Base-by-base conservation (phyloP, 768 basidiomycete genomes). In the Macrocybe gigantea region DNA sequence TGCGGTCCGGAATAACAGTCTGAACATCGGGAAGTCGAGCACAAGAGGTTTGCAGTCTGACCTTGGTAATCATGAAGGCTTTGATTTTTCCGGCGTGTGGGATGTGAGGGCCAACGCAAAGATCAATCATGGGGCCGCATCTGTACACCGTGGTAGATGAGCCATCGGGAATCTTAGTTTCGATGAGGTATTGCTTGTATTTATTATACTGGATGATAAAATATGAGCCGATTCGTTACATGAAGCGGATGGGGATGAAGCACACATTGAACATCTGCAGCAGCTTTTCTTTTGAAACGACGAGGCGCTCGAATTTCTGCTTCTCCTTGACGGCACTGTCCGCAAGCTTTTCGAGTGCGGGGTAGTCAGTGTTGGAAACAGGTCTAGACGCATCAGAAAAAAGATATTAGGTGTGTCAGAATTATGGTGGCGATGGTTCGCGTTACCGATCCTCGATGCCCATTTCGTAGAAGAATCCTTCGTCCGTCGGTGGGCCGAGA, bases 401-500 rank as follows among this genome's bases (percentile, higher is more conserved):
- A 40, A 46, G 29, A 55, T 11, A 33, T 49, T 13, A 8, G 32
- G 11, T 13, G 13, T 7, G 31, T 37, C 11, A 14, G 3, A 8
- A 42, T 38, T 22, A 8, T 31, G 5, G 12, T 5, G 11, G 13
- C n/a, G 10, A 51, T 66, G 22, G 22, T 22, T 22, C 22, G 22
- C 22, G 22, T 22, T 47, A 85, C 86, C 88, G 72, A 50, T 92
- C 85, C 34, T 83, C 72, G 55, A 93, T 92, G 11, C 82, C 83
- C 96, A 99, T 98, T 64, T 99, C 96, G 64, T 99, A 99, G 75
- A 96, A 99, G 79, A 99, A 99, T 14, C 96, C 96, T 6, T 97
- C 93, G 30, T 95, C 92, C 2, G 93, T 93, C 15, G 96, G 96
- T 11, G 96, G 96, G 3, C 96, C 96, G 52, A 96, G 83, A 60